Conservation (phyloP, 1,284 basidiomycete genomes). For the Moniliella sp. region DNA sequence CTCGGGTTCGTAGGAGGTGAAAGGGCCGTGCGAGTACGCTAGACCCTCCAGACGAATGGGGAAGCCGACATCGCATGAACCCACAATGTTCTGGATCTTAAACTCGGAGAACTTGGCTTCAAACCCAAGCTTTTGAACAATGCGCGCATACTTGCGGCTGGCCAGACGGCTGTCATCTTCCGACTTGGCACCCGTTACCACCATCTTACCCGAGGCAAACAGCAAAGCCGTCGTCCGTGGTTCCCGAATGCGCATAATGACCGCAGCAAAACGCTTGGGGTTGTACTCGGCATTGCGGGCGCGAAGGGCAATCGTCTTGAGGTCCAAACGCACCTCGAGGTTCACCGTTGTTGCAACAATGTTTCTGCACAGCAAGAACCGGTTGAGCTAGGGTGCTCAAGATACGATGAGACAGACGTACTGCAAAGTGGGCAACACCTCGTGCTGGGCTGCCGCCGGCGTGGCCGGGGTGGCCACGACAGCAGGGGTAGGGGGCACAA, state of each 20-base stretch:
- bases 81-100: slow-evolving; percentile 99
- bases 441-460: too few species aligned
- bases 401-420: background rate
- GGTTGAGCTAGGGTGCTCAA: too few species aligned
- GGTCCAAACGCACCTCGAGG: slow-evolving; percentile 78
- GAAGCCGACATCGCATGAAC: slow-evolving; percentile 90
- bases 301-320: slow-evolving; percentile 95
- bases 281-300: slow-evolving; percentile 98
- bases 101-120: slow-evolving; percentile 98
- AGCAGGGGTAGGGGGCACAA: too few species aligned
- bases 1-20: slow-evolving; percentile 92
- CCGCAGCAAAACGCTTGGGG: slow-evolving; percentile 99
- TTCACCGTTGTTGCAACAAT: slow-evolving; percentile 99
- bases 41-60: slow-evolving; percentile 93
- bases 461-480: too few species aligned
- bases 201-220: slow-evolving; percentile 99
- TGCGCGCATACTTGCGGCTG: slow-evolving; percentile 93
- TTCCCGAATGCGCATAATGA: slow-evolving; percentile 99
- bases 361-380: slow-evolving; percentile 46
- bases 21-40: slow-evolving; percentile 91
- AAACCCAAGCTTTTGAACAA: slow-evolving; percentile 97
- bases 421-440: background rate
- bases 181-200: slow-evolving; percentile 94
- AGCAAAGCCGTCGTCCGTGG: slow-evolving; percentile 98
- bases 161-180: slow-evolving; percentile 93